Evolutionary conservation across 139 green algal species (phyloP).

Genomic region (Closterium sp.): DNA sequence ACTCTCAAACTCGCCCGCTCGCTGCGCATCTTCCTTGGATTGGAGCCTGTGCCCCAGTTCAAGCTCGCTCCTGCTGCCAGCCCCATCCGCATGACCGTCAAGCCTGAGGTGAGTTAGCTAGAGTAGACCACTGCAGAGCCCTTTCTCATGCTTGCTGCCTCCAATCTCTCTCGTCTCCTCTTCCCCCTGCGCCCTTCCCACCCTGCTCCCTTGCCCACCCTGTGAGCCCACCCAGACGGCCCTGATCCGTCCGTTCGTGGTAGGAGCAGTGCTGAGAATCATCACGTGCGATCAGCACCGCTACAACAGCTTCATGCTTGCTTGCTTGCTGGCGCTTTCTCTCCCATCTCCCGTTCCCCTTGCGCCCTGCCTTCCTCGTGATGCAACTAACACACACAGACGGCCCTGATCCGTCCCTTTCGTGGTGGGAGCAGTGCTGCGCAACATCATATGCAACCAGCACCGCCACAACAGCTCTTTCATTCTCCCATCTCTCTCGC

Average conservation of each 20-base stretch:
- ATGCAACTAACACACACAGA: conserved; percentile 67
- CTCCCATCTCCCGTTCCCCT: too few relatives aligned
- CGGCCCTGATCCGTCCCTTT: conserved; percentile 91
- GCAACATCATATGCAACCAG: conserved; percentile 81
- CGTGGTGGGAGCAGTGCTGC: conserved; percentile 89
- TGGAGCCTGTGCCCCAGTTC: conserved; percentile 68
- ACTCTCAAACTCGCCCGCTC: conserved; percentile 92
- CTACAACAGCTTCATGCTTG: conserved; percentile 91
- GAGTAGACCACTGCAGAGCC: too few relatives aligned
- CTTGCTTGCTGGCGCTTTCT: too few relatives aligned
- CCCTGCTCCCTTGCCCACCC: too few relatives aligned
- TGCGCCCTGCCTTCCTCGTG: too few relatives aligned
- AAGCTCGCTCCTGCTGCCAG: conserved; percentile 49
- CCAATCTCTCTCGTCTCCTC: too few relatives aligned
- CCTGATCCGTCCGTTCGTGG: conserved; percentile 93
- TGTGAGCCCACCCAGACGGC: conserved; percentile 68
- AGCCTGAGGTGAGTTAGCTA: too few relatives aligned
- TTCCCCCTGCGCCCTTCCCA: too few relatives aligned
- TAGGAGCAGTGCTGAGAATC: conserved; percentile 89
- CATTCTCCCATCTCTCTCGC: background rate
- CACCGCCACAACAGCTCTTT: conserved; percentile 71
- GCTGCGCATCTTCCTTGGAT: conserved; percentile 90
- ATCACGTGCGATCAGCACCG: conserved; percentile 78
- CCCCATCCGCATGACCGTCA: too few relatives aligned
- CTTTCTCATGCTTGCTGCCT: too few relatives aligned